These are phyloP conservation scores for Ascomycota sp. DNA, from an alignment of 2,329 filamentous ascomycete species.

Conservation along the genomic window DNA sequence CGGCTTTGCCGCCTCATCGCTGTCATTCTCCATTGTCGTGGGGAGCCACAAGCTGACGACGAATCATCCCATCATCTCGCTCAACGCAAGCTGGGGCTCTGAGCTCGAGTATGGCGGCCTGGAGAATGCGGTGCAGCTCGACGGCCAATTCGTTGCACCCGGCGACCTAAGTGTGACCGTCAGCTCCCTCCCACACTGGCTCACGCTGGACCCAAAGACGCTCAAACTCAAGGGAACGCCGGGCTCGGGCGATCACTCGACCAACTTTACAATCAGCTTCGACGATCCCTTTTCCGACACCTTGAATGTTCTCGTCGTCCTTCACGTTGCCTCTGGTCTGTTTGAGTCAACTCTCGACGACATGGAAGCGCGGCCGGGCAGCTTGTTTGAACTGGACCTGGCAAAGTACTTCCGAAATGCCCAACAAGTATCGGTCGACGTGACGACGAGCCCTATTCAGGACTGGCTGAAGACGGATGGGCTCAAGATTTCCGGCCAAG, in stretches of 20 bases:
- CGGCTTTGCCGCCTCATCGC: slow-evolving; percentile 50
- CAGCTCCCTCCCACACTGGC: slow-evolving; percentile 43
- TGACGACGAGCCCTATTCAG: slow-evolving; percentile 15
- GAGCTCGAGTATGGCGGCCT: slow-evolving; percentile 32
- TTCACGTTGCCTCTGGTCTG: slow-evolving; percentile 16
- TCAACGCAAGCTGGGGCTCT: slow-evolving; percentile 35
- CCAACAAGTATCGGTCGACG: slow-evolving; percentile 14
- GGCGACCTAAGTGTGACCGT: slow-evolving; percentile 31
- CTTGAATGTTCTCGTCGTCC: slow-evolving; percentile 30
- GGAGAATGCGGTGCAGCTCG: slow-evolving; percentile 30
- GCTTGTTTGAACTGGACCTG: slow-evolving; percentile 21
- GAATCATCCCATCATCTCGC: slow-evolving; percentile 29
- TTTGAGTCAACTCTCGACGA: slow-evolving; percentile 20
- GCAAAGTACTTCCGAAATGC: slow-evolving; percentile 20
- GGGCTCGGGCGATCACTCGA: slow-evolving; percentile 32
- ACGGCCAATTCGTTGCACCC: slow-evolving; percentile 27
- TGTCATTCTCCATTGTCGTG: slow-evolving; percentile 52
- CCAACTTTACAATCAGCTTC: slow-evolving; percentile 42
- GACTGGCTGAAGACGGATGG: slow-evolving; percentile 23
- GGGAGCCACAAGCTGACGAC: slow-evolving; percentile 50
- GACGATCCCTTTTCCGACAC: slow-evolving; percentile 37
- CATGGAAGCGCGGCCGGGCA: slow-evolving; percentile 19
- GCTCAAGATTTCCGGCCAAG: slow-evolving; percentile 18
- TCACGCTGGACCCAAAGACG: slow-evolving; percentile 40
- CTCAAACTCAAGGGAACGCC: slow-evolving; percentile 46